Conservation (phyloP, 164 flowering plant species). For the Annona squamosa region DNA sequence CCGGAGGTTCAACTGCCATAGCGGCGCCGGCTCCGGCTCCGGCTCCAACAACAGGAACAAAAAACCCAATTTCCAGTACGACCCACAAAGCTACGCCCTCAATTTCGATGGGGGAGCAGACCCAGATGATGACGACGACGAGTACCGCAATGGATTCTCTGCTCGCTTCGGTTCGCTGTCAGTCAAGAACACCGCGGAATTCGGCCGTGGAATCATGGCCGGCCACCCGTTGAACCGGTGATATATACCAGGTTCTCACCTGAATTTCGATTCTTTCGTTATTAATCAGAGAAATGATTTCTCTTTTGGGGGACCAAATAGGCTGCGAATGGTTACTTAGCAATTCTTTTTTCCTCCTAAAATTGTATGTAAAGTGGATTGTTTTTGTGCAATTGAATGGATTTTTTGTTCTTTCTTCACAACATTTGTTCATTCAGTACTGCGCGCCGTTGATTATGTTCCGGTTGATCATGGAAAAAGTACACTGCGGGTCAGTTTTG, state of each 20-base stretch:
- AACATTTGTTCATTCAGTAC: too few species aligned
- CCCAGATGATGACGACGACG: neutral
- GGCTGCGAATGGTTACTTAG: too few species aligned
- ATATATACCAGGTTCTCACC: neutral
- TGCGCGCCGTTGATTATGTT: too few species aligned
- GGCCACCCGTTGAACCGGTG: neutral
- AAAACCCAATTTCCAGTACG: slow-evolving; percentile 49
- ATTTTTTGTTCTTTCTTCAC: too few species aligned
- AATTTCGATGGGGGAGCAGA: slow-evolving; percentile 60
- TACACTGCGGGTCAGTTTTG: too few species aligned
- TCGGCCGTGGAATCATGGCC: neutral
- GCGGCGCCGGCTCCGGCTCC: neutral
- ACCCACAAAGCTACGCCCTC: slow-evolving; percentile 63
- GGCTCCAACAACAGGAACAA: slow-evolving; percentile 14
- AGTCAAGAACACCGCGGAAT: neutral
- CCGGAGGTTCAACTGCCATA: slow-evolving; percentile 36
- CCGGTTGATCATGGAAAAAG: too few species aligned
- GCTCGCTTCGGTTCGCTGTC: slow-evolving; percentile 1
- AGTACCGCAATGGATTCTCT: neutral
- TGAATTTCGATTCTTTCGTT: too few species aligned
- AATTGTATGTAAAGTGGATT: too few species aligned
- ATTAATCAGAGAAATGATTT: too few species aligned
- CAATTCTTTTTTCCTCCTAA: too few species aligned
- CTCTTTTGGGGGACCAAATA: too few species aligned
- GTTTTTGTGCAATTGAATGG: too few species aligned